phyloP scores from a whole-genome alignment of 169 alveolate species.

The Plasmodium knowlesi region DNA sequence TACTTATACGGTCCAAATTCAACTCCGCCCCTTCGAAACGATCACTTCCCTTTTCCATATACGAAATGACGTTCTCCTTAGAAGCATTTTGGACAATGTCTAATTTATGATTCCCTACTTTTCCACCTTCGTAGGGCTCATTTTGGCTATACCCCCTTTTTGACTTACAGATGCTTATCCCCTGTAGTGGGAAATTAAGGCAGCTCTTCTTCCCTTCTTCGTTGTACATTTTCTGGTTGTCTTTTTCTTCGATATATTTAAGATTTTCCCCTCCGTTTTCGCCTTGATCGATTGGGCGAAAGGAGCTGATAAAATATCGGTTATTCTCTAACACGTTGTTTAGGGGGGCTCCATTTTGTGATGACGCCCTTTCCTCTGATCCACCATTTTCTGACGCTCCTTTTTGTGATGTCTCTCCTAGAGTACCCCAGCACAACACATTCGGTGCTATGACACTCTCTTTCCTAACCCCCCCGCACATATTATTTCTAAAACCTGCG shows the following conservation, averaged over 20 bases:
- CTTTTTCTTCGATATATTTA: background rate
- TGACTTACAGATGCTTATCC: constrained; percentile 5
- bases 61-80: background rate
- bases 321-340: constrained; percentile 7
- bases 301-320: background rate
- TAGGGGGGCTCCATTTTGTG: background rate
- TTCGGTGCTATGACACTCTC: background rate
- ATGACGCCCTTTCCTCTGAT: background rate
- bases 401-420: background rate
- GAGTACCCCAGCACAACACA: background rate
- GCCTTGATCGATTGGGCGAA: background rate
- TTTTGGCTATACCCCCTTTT: constrained; percentile 1
- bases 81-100: background rate
- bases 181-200: background rate
- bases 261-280: background rate
- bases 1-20: background rate
- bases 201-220: background rate
- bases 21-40: background rate
- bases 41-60: background rate
- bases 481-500: background rate
- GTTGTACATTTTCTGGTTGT: background rate
- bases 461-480: background rate
- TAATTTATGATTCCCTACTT: background rate
- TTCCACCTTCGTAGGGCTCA: background rate
- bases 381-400: background rate